Evolutionary conservation across 208 protist species (phyloP).

Genomic region (Wallacemonas sp.): DNA sequence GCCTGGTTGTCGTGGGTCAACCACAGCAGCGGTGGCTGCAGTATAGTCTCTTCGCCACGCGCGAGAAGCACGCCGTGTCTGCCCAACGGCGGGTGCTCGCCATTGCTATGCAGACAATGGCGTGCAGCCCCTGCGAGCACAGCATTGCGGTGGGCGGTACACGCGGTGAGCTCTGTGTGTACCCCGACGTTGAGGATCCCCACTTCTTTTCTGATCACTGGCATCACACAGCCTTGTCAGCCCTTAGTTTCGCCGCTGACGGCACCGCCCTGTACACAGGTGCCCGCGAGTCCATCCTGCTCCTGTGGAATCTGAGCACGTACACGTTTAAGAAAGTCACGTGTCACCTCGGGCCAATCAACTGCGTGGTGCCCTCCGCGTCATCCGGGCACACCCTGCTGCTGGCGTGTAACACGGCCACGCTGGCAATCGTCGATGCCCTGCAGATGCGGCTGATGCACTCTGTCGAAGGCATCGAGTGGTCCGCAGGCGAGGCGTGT

Average conservation of each 20-base stretch:
- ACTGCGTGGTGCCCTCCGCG: slow-evolving; percentile 34
- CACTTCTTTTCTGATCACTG: slow-evolving; percentile 89
- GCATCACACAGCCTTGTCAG: slow-evolving; percentile 84
- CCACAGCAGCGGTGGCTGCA: slow-evolving; percentile 45
- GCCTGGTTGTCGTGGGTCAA: slow-evolving; percentile 62
- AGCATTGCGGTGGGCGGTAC: slow-evolving; percentile 67
- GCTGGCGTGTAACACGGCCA: slow-evolving; percentile 61
- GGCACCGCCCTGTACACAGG: slow-evolving; percentile 75
- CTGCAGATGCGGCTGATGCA: slow-evolving; percentile 60
- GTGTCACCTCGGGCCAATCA: slow-evolving; percentile 40
- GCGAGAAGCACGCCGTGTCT: neutral
- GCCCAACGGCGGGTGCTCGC: slow-evolving; percentile 19
- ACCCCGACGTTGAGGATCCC: slow-evolving; percentile 38
- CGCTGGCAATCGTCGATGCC: slow-evolving; percentile 66
- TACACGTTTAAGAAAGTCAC: slow-evolving; percentile 59
- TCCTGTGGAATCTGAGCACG: slow-evolving; percentile 68
- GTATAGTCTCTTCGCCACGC: slow-evolving; percentile 23
- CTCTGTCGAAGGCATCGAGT: slow-evolving; percentile 79
- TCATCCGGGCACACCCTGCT: slow-evolving; percentile 46
- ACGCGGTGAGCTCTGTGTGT: slow-evolving; percentile 75
- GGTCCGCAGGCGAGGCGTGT: slow-evolving; percentile 63
- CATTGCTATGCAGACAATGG: slow-evolving; percentile 51
- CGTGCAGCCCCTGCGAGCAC: slow-evolving; percentile 44
- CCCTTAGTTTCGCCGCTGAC: slow-evolving; percentile 68
- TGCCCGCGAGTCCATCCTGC: slow-evolving; percentile 58